A percentile compares a stretch with the other conserved stretches of the same genome.
Conservation (phyloP, 768 basidiomycete genomes). For the Hydnum rufescens region DNA sequence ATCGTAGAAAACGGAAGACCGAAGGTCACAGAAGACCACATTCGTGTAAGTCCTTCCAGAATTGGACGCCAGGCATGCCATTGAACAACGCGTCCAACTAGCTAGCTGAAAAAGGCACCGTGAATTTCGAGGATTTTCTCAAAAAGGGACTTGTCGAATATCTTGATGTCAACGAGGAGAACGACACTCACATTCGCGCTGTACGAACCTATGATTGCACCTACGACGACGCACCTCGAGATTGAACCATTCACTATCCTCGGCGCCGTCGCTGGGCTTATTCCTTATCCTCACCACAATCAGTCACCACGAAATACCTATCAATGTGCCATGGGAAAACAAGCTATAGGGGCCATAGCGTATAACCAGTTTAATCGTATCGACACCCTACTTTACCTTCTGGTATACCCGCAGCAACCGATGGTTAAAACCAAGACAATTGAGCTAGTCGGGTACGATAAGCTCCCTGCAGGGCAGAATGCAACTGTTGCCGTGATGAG, state of each 20-base stretch:
- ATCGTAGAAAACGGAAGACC: constrained; percentile 74
- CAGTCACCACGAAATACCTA: constrained; percentile 99
- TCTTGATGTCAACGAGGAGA: constrained; percentile 97
- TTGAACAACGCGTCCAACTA: constrained; percentile 16
- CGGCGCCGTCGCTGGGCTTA: constrained; percentile 93
- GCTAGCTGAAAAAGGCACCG: constrained; percentile 58
- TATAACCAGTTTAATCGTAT: constrained; percentile 97
- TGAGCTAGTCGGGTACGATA: constrained; percentile 89
- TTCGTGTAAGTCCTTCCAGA: constrained; percentile 34
- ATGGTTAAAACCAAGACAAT: constrained; percentile 99
- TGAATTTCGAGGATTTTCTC: constrained; percentile 89
- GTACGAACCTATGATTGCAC: constrained; percentile 72
- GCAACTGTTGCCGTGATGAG: constrained; percentile 98
- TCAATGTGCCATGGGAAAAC: constrained; percentile 99
- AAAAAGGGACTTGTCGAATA: constrained; percentile 88
- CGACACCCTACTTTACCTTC: constrained; percentile 92
- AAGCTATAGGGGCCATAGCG: constrained; percentile 95
- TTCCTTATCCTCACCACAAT: constrained; percentile 98
- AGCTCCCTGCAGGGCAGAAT: constrained; percentile 93
- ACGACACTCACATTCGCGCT: constrained; percentile 91
- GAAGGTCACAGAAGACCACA: constrained; percentile 62
- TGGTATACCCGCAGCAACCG: constrained; percentile 95
- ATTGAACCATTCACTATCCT: constrained; percentile 97
- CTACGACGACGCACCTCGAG: constrained; percentile 81
- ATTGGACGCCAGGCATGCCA: background rate